A percentile compares a stretch with the other conserved stretches of the same genome.
phyloP scores from a whole-genome alignment of 768 basidiomycete genomes.

The Suillus variegatus region DNA sequence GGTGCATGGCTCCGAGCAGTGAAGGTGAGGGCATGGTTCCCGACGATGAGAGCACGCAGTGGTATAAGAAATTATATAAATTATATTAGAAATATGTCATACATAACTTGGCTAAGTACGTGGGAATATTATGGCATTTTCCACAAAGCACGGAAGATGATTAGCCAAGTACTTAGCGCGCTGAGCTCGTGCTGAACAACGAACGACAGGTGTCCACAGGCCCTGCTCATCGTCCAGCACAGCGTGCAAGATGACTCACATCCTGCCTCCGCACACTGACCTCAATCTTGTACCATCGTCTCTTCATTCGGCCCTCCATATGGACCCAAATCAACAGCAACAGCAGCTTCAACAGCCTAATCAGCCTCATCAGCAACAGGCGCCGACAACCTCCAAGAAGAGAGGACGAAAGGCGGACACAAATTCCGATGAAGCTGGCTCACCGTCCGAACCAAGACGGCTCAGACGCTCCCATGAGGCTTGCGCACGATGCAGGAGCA shows the following conservation, averaged over 20 bases:
- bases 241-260: constrained; percentile 42
- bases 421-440: constrained; percentile 52
- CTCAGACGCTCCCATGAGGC: constrained; percentile 89
- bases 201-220: constrained; percentile 11
- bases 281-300: constrained; percentile 46
- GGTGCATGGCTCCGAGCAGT: constrained; percentile 17
- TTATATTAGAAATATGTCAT: constrained; percentile 7
- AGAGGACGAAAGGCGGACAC: constrained; percentile 65
- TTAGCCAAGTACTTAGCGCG: constrained; percentile 16
- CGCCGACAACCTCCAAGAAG: constrained; percentile 40
- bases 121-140: constrained; percentile 22
- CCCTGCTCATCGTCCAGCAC: constrained; percentile 11
- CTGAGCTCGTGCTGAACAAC: constrained; percentile 22
- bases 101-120: background rate
- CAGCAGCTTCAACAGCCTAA: constrained; percentile 44
- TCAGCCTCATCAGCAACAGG: constrained; percentile 38
- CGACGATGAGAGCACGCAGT: background rate
- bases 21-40: constrained; percentile 16
- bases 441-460: constrained; percentile 72
- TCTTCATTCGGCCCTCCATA: constrained; percentile 64
- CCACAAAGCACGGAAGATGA: constrained; percentile 26
- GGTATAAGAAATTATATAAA: constrained; percentile 5
- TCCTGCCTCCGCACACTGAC: constrained; percentile 48
- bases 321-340: constrained; percentile 63
- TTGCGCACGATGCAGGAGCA: constrained; percentile 90